Percentiles rank a stretch among this genome's conserved stretches.
These are phyloP conservation scores for Hypoxylon fragiforme DNA, from an alignment of 495 filamentous ascomycete species.

Conservation along the genomic window DNA sequence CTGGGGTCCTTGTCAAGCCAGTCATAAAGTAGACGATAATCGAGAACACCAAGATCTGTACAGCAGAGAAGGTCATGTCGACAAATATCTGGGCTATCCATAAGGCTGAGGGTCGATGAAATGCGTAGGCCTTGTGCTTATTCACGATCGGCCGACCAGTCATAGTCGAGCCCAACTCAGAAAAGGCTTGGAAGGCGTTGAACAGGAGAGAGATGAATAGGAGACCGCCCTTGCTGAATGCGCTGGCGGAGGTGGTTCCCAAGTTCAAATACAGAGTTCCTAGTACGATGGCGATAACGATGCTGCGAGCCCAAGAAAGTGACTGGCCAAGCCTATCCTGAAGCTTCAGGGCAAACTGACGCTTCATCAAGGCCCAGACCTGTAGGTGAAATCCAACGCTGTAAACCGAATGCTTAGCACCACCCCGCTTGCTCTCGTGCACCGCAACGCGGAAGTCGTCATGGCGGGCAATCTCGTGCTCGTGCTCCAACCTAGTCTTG, in stretches of 20 bases:
- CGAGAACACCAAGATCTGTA: constrained; percentile 69
- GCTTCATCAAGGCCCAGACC: constrained; percentile 78
- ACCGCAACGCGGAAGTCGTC: constrained; percentile 80
- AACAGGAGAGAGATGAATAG: constrained; percentile 76
- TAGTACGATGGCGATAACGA: constrained; percentile 74
- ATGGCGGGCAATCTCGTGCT: constrained; percentile 60
- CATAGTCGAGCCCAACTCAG: constrained; percentile 73
- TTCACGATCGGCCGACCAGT: constrained; percentile 73
- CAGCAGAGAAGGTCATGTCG: constrained; percentile 70
- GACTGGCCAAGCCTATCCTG: constrained; percentile 78
- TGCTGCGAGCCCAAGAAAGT: constrained; percentile 75
- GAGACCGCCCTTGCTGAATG: constrained; percentile 77
- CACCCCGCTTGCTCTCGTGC: constrained; percentile 72
- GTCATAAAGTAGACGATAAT: constrained; percentile 84
- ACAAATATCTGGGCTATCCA: constrained; percentile 81
- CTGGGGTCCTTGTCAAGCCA: constrained; percentile 64
- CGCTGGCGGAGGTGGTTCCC: constrained; percentile 65
- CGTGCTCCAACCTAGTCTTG: constrained; percentile 58
- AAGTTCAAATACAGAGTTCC: constrained; percentile 78
- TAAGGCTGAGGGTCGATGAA: constrained; percentile 76
- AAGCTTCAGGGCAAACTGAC: constrained; percentile 82
- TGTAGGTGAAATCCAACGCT: constrained; percentile 78
- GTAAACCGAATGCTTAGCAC: constrained; percentile 73
- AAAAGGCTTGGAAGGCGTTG: constrained; percentile 79
- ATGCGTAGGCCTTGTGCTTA: constrained; percentile 77